Percentiles rank a stretch among this genome's conserved stretches.
phyloP scores from a whole-genome alignment of 345 rosid genomes.

The Eutrema japonicum region DNA sequence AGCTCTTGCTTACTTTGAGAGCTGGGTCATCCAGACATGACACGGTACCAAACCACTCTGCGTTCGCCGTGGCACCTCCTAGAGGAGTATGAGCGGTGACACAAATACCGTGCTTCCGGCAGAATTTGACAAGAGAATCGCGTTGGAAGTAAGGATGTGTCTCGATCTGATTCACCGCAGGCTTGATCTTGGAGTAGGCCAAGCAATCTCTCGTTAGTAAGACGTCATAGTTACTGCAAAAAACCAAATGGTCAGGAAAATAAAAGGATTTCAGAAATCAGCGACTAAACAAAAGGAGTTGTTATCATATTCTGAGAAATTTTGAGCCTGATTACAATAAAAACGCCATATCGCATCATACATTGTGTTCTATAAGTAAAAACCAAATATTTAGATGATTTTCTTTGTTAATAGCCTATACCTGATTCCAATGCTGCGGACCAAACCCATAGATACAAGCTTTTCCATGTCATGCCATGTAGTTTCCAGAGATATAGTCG shows the following conservation, averaged over 20 bases:
- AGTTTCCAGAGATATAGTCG: conserved; percentile 72
- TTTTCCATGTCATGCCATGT: conserved; percentile 96
- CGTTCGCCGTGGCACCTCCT: conserved; percentile 75
- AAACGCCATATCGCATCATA: background rate
- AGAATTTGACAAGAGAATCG: conserved; percentile 81
- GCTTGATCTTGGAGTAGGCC: conserved; percentile 91
- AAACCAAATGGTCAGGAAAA: background rate
- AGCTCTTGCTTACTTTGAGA: conserved; percentile 58
- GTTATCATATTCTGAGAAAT: background rate
- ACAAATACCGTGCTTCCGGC: conserved; percentile 81
- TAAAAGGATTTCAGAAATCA: background rate
- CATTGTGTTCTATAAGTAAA: background rate
- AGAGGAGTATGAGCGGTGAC: conserved; percentile 92
- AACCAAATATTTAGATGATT: background rate
- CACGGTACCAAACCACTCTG: conserved; percentile 71
- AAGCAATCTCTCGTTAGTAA: conserved; percentile 88
- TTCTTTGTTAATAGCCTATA: conserved; percentile 7
- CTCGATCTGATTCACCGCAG: conserved; percentile 96
- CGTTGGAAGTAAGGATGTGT: conserved; percentile 95
- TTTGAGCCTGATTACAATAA: conserved; percentile 9
- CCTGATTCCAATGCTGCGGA: conserved; percentile 73
- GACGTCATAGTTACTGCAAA: conserved; percentile 83
- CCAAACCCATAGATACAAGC: conserved; percentile 81
- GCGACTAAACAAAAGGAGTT: background rate
- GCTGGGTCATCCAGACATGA: conserved; percentile 83